Conservation (phyloP, 2,329 filamentous ascomycete genomes). For the Hymenoscyphus infarciens region DNA sequence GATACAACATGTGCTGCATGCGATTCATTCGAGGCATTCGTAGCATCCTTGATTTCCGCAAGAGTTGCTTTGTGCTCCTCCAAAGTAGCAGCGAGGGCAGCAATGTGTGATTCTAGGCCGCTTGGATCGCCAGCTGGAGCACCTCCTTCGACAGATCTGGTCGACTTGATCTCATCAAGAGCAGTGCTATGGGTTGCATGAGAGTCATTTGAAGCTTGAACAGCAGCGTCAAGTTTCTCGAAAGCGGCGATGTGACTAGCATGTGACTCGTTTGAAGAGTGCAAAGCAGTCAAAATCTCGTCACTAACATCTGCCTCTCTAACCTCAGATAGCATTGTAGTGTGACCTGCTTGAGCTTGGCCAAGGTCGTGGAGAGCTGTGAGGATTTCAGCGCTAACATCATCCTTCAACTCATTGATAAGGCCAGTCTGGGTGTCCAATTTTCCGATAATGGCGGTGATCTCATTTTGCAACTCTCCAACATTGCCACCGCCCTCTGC, state of each 20-base stretch:
- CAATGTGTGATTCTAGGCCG: conserved; percentile 19
- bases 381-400: conserved; percentile 33
- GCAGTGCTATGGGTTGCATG: conserved; percentile 12
- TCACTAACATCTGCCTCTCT: conserved; percentile 32
- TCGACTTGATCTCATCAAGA: conserved; percentile 25
- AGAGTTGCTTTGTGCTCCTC: conserved; percentile 23
- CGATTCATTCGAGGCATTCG: conserved; percentile 14
- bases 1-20: conserved; percentile 17
- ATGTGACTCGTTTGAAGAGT: conserved; percentile 29
- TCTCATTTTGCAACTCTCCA: conserved; percentile 8
- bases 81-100: conserved; percentile 16
- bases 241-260: conserved; percentile 18
- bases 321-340: conserved; percentile 26
- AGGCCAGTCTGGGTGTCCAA: conserved; percentile 25
- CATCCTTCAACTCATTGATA: conserved; percentile 33
- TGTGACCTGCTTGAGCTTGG: conserved; percentile 23
- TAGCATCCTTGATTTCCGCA: conserved; percentile 14
- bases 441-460: conserved; percentile 25
- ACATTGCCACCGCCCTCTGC: conserved; percentile 1
- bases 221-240: conserved; percentile 19
- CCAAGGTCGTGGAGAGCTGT: conserved; percentile 30
- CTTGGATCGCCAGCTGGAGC: conserved; percentile 3
- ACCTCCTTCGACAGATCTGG: conserved; percentile 13
- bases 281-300: conserved; percentile 33
- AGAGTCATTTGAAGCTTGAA: conserved; percentile 20